Evolutionary conservation across 2,329 filamentous ascomycete species (phyloP).

Genomic region (Penicillium vulpinum): DNA sequence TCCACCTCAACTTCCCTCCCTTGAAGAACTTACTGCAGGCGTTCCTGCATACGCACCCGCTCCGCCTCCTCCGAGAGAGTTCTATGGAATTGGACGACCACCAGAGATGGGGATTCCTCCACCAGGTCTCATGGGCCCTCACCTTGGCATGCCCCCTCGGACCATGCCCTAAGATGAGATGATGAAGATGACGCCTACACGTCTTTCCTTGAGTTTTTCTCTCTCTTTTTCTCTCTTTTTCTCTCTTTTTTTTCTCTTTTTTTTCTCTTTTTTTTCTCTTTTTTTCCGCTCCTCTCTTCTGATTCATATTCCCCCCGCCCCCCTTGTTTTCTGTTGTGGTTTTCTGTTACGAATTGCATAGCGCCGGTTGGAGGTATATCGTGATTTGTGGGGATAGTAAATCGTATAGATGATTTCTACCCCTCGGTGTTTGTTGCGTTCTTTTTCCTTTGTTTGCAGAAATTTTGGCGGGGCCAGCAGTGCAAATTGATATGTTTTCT

Average conservation of each 20-base stretch:
- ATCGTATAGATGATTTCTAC: slow-evolving; percentile 31
- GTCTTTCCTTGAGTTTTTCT: slow-evolving; percentile 25
- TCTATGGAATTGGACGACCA: slow-evolving; percentile 35
- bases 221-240: neutral
- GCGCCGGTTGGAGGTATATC: slow-evolving; percentile 39
- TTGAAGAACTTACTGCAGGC: slow-evolving; percentile 50
- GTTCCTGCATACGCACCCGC: slow-evolving; percentile 48
- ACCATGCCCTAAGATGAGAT: slow-evolving; percentile 35
- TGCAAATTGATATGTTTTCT: slow-evolving; percentile 4
- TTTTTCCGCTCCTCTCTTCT: too few species aligned
- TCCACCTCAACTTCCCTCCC: slow-evolving; percentile 43
- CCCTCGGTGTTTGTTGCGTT: slow-evolving; percentile 15
- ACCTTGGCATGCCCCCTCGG: slow-evolving; percentile 37
- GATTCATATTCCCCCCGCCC: too few species aligned
- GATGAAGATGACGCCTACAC: slow-evolving; percentile 23
- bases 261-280: neutral
- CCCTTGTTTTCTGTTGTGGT: slow-evolving; percentile 16
- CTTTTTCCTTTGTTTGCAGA: slow-evolving; percentile 14
- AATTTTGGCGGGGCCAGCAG: slow-evolving; percentile 6
- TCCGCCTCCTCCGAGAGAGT: slow-evolving; percentile 36
- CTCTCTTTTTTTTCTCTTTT: neutral
- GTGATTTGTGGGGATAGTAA: slow-evolving; percentile 30
- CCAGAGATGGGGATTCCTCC: slow-evolving; percentile 34
- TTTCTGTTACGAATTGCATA: slow-evolving; percentile 42
- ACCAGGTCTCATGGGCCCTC: slow-evolving; percentile 33